phyloP scores from a whole-genome alignment of 305 asterid genomes.

The Solanum chacoense region DNA sequence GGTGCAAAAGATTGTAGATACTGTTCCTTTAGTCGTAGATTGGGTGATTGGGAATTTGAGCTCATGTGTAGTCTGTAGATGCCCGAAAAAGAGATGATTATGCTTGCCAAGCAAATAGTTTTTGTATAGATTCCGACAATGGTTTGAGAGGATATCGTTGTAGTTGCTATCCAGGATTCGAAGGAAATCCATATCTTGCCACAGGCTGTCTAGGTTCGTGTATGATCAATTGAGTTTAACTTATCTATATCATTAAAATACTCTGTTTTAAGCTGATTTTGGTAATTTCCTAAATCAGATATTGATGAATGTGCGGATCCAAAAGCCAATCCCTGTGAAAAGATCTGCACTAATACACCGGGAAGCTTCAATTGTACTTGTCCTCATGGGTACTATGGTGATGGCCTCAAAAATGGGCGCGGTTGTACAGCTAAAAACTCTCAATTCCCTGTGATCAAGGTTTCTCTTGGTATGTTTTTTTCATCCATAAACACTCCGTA shows the following conservation, averaged over 20 bases:
- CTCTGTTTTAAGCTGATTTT: background rate
- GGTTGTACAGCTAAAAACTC: background rate
- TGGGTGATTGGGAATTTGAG: slow-evolving; percentile 8
- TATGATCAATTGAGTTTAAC: background rate
- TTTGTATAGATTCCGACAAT: background rate
- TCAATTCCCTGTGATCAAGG: background rate
- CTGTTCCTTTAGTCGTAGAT: slow-evolving; percentile 9
- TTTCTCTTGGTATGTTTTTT: background rate
- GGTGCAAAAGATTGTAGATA: background rate
- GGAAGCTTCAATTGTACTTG: background rate
- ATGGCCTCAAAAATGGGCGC: background rate
- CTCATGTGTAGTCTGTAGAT: slow-evolving; percentile 4
- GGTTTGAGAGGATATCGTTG: slow-evolving; percentile 12
- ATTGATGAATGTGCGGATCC: background rate
- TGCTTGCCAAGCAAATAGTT: slow-evolving; percentile 6
- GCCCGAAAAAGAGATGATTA: background rate
- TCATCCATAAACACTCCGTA: background rate
- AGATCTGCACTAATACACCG: background rate
- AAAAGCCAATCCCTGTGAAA: background rate
- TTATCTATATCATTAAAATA: background rate
- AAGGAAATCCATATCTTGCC: background rate
- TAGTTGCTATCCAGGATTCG: background rate
- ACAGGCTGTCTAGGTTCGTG: slow-evolving; percentile 1
- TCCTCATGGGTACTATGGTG: background rate
- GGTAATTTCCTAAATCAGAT: background rate